These are phyloP conservation scores for Seiridium cupressi DNA, from an alignment of 2,329 filamentous ascomycete genomes.

Conservation along the genomic window DNA sequence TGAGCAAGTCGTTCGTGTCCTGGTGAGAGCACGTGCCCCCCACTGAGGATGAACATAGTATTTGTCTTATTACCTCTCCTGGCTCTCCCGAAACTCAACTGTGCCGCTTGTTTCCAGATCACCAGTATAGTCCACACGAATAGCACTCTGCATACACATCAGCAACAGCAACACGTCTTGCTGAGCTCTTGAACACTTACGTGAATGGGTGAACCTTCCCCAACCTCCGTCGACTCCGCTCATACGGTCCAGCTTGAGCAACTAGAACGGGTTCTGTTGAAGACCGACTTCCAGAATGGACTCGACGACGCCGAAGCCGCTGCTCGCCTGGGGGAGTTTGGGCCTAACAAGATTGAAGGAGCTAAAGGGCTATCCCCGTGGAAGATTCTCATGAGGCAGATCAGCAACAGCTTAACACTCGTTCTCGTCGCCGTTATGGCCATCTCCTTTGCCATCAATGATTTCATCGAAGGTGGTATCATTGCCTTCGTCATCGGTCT, in stretches of 20 bases:
- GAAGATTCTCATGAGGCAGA: slow-evolving; percentile 74
- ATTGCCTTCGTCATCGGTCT: slow-evolving; percentile 64
- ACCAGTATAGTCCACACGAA: neutral
- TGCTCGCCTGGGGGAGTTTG: slow-evolving; percentile 63
- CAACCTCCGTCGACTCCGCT: slow-evolving; percentile 13
- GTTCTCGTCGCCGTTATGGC: slow-evolving; percentile 75
- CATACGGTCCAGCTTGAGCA: slow-evolving; percentile 26
- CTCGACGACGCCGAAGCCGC: slow-evolving; percentile 62
- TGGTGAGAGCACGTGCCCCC: neutral
- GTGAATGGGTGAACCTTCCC: slow-evolving; percentile 29
- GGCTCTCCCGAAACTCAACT: no score
- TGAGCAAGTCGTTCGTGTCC: neutral
- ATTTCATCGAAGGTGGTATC: slow-evolving; percentile 63
- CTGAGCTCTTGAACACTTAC: slow-evolving; percentile 14
- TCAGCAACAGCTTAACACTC: slow-evolving; percentile 74
- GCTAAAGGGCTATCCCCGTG: slow-evolving; percentile 70
- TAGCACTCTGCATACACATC: neutral
- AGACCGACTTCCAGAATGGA: slow-evolving; percentile 53
- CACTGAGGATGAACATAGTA: neutral
- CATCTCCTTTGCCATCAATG: slow-evolving; percentile 62
- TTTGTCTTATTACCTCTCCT: neutral
- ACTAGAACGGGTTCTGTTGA: slow-evolving; percentile 31
- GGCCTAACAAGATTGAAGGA: slow-evolving; percentile 69
- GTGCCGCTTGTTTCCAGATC: no score
- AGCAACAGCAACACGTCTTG: slow-evolving; percentile 12